Base-by-base conservation (phyloP, 305 asterid species). In the Fraxinus albicans region DNA sequence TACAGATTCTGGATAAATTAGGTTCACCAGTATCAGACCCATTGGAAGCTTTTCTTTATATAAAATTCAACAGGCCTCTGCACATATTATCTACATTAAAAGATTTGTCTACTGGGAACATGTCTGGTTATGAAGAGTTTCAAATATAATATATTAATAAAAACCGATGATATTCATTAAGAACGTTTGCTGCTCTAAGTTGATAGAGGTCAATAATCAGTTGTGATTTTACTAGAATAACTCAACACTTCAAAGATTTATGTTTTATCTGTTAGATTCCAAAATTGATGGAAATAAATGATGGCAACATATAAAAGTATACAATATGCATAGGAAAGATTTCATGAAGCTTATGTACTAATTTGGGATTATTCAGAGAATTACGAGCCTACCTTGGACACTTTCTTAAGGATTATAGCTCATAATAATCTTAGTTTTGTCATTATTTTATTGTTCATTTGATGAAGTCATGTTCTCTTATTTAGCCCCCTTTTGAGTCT, bases 1-100 rank as follows among this genome's bases (percentile, higher is more conserved):
- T 58, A 77, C 67, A 81, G 17, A 29, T 77, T 29, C 34, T 36
- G 13, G 55, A 72, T 74, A 78, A 35, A 7, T 74, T 75, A 69
- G 74, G 35, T 69, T 25, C 36, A 29, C 36, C 8, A 27, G 74
- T 69, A 13, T 23, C 74, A 69, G 74, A 69, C 74, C 38, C 9
- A 12, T 29, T 69, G 4, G 36, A 69, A 69, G 36, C 25, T 77
- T 78, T 33, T 19, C 63, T 78, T 55, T 25, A 8, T 79, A 60
- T 63, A 31, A 55, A 8, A 8, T 70, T 44, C 25, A 9, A 13
- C 70, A 60, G 58, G 36, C 79, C 78, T 58, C 21, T 42, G 75
- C 55, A 44, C 55, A 25, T 36, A 63, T 6, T 60, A 44, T 42
- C 60, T 36, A 72, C 38, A 70, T 58, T 36, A 65, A 35, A 33